Base-by-base conservation (phyloP, 2,329 filamentous ascomycete species). In the Passalora sequoiae region DNA sequence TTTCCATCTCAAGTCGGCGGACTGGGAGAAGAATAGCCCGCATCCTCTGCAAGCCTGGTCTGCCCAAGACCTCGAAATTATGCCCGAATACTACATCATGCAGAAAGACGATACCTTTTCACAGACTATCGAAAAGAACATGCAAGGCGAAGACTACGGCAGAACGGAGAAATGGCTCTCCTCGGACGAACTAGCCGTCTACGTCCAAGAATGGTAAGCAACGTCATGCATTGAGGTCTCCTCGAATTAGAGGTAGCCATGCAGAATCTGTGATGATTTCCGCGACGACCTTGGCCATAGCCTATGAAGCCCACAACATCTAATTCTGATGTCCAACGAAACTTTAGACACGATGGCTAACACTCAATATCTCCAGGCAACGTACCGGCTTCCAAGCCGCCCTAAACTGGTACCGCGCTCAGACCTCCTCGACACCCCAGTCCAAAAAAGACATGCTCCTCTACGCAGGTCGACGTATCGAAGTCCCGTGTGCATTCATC, bases 1-100 rank as follows among this genome's bases (percentile, higher is more conserved):
- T 57, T 78, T 84, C 50, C 75, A 84, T 56, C 69, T 86, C 36
- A 86, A 86, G 59, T 80, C 76, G 40, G 80, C 75, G 4, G 73
- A 76, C 42, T 84, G 77, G 76, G 56, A 62, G 4, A 36, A 45
- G 12, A 66, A 69, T 4, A 55, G 70, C 1, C 78, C 81, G 0
- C 66, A 67, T 21, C 71, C 77, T 0, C 66, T 85, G 4, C 50
- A 65, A 9, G 67, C 63, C 2, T 84, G 79, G 79, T 71, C 64
- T 2, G 80, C 80, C 0, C 59, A 66, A 9, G 74, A 80, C 32
- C 59, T 86, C 2, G 70, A 70, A 1, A 69, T 75, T 45, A 73
- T 86, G 69, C 82, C 82, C 0, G 69, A 76, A 40, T 85, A 85
- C 67, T 86, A 86, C 64, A 71, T 84, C 53, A 82, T 86, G 80